A percentile compares a stretch with the other conserved stretches of the same genome.
phyloP scores from a whole-genome alignment of 176 grass and related monocot species.

The Carex kokanica region DNA sequence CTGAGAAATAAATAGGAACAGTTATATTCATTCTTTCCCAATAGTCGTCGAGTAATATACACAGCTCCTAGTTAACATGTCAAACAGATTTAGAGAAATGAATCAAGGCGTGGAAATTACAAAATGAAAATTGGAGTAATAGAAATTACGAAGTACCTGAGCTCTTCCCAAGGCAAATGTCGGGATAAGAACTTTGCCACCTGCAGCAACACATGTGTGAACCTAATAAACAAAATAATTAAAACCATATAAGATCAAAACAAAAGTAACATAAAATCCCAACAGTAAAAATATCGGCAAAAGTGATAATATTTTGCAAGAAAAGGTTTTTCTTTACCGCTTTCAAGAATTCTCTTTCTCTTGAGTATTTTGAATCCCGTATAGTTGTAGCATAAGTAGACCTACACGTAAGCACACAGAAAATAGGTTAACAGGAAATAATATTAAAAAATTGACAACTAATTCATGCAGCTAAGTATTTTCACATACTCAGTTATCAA shows the following conservation, averaged over 20 bases:
- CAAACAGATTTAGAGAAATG: constrained; percentile 13
- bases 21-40: constrained; percentile 91
- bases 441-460: constrained; percentile 7
- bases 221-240: constrained; percentile 40
- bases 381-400: constrained; percentile 97
- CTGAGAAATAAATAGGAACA: constrained; percentile 92
- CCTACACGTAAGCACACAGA: constrained; percentile 39
- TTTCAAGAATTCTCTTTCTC: constrained; percentile 90
- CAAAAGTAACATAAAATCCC: constrained; percentile 20
- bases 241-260: neutral
- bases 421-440: neutral
- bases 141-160: constrained; percentile 43
- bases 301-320: neutral
- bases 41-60: constrained; percentile 94
- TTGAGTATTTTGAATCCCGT: constrained; percentile 78
- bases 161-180: constrained; percentile 98
- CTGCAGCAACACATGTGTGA: constrained; percentile 82
- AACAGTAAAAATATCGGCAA: constrained; percentile 12
- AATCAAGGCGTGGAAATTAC: too few species aligned
- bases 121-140: neutral
- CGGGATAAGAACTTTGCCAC: constrained; percentile 95
- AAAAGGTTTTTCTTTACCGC: constrained; percentile 51
- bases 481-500: constrained; percentile 82
- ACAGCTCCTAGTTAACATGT: constrained; percentile 64
- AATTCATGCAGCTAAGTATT: neutral